Evolutionary conservation across 192 early-diverging fungal genomes (phyloP), one percentile per base, ranked within the genome.

Genomic region (Gamsiella multidivaricata): DNA sequence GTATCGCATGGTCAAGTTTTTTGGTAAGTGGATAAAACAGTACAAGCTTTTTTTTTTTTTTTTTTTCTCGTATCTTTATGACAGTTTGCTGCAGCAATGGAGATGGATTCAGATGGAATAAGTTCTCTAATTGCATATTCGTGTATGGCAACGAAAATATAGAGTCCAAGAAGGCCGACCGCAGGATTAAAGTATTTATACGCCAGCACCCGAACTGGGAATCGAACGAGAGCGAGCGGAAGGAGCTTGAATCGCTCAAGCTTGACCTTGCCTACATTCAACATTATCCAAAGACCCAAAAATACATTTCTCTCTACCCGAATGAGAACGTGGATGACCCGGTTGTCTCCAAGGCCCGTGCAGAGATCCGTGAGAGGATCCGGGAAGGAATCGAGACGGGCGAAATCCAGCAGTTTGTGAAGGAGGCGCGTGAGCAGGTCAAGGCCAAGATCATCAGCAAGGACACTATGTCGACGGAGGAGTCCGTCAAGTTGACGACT

Each of bases 1-100:
- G 42, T 86, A 86, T 59, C 82, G 80, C 36, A 82, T 74, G 72
- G 56, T 86, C 60, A 82, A 81, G 52, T 80, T 82, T 42, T 79
- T 86, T 65, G 85, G 85, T 86, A 71, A 61, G 70, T 52, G 43
- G 32, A 25, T n/a, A 43, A 7, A 42, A 46, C 17, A 34, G 33
- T 55, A 20, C n/a, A n/a, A n/a, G n/a, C n/a, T n/a, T n/a, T 37
- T 3, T 63, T 42, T 64, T 54, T 18, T 29, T 43, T 29, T 22
- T 32, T 65, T 42, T 7, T 66, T 6, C 15, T 10, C 32, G 2
- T 58, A 9, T 59, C 5, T 41, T 9, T 15, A 37, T 22, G 51
- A 53, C 17, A 22, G 22, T 5, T 15, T 57, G 11, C 2, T 26
- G 10, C 17, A 57, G 0, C 11, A 22, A 6, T 34, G 12, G 34